Base-by-base conservation (phyloP, 2,329 filamentous ascomycete species). In the Alternaria triticimaculans region DNA sequence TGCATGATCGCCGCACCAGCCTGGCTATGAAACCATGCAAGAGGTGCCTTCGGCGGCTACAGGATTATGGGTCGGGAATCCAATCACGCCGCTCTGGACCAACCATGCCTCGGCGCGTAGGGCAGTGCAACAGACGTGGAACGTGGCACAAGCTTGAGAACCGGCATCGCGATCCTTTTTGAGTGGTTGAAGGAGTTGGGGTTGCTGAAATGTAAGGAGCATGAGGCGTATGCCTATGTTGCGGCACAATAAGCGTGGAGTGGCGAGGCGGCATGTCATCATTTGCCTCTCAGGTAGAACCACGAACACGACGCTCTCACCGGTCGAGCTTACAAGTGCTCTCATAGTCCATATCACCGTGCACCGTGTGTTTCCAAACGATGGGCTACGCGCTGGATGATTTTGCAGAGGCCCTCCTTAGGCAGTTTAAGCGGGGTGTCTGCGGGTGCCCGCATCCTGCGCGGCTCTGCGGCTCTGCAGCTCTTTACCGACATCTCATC, bases 21-120 rank as follows among this genome's bases (percentile, higher is more conserved):
- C 57, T 59, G 49, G 28, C 33, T 23, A 30, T 15, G 25, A 44
- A 58, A 46, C 50, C 51, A 49, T 58, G 63, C 28, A 33, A 46
- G 55, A 55, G 48, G 53, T 62, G 53, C 48, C 37, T 54, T 58
- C 45, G 60, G 63, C 56, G 57, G 53, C 49, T 63, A 63, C 41
- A 37, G 55, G 37, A 28, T 53, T 20, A 53, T 43, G 45, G 53
- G 30, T 46, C 46, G 49, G 63, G 60, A 25, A 33, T 56, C 12
- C 25, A 37, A 55, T 57, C 25, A 44, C 41, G 21, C 15, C 28
- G 20, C 44, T 53, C 51, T 44, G 45, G 25, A 48, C 64, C 64
- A 66, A 66, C 55, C 51, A 66, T 49, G 37, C 20, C 43, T 41
- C 20, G 18, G 33, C 44, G 41, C 37, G 30, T 30, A n/a, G 33